phyloP scores from a whole-genome alignment of 2,329 filamentous ascomycete genomes.

The Stachybotrys chlorohalonatus region DNA sequence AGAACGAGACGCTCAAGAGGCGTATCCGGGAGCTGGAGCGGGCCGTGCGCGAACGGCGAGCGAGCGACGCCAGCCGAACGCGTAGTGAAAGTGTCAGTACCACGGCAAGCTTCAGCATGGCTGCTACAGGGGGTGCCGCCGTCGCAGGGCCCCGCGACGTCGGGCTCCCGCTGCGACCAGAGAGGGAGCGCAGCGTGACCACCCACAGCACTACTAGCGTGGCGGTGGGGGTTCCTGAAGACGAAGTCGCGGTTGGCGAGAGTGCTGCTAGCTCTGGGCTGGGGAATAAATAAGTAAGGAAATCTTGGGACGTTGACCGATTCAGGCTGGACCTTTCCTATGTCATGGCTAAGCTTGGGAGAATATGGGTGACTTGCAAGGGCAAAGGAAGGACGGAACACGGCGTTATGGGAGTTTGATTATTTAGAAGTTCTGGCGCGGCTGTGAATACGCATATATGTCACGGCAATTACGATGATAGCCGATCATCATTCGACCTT shows the following conservation, averaged over 20 bases:
- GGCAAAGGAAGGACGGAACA: too few relatives aligned
- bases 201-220: conserved; percentile 36
- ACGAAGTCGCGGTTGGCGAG: conserved; percentile 52
- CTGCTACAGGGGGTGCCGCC: conserved; percentile 25
- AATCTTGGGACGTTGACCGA: too few relatives aligned
- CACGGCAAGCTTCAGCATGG: conserved; percentile 36
- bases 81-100: conserved; percentile 47
- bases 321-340: too few relatives aligned
- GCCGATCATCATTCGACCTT: too few relatives aligned
- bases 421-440: too few relatives aligned
- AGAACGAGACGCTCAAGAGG: conserved; percentile 54
- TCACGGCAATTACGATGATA: too few relatives aligned
- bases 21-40: conserved; percentile 54
- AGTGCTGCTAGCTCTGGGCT: conserved; percentile 44
- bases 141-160: conserved; percentile 37
- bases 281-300: conserved; percentile 2
- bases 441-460: too few relatives aligned
- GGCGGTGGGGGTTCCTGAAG: conserved; percentile 47
- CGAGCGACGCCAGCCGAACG: conserved; percentile 35
- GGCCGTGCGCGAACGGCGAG: conserved; percentile 37
- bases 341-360: not conserved
- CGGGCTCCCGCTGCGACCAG: conserved; percentile 18
- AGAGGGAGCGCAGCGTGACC: conserved; percentile 33
- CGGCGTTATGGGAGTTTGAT: too few relatives aligned
- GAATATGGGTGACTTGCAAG: too few relatives aligned